Percentiles rank a stretch among this genome's conserved stretches.
These are phyloP conservation scores for Pseudocercospora crystallina DNA, from an alignment of 2,329 filamentous ascomycete genomes.

Conservation along the genomic window DNA sequence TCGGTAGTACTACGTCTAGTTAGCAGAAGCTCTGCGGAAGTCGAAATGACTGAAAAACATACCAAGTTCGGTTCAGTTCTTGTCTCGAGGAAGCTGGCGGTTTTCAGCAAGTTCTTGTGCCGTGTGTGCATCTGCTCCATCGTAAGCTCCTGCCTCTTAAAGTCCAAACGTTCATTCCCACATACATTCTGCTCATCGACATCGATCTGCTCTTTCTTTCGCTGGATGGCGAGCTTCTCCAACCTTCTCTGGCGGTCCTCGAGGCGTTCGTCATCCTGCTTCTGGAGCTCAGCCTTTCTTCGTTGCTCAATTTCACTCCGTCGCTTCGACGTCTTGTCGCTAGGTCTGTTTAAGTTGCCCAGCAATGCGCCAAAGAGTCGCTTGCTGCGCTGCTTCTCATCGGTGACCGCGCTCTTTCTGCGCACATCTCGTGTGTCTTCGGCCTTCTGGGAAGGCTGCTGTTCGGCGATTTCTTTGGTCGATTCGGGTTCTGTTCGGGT, in stretches of 20 bases:
- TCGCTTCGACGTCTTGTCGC: slow-evolving; percentile 65
- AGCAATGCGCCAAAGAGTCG: slow-evolving; percentile 71
- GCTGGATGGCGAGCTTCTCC: slow-evolving; percentile 50
- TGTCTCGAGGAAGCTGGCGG: slow-evolving; percentile 73
- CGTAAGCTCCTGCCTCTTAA: slow-evolving; percentile 2
- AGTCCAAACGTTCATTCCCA: background rate
- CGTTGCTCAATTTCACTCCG: slow-evolving; percentile 80
- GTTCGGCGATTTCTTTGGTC: background rate
- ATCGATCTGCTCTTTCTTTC: slow-evolving; percentile 68
- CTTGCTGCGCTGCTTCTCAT: slow-evolving; percentile 82
- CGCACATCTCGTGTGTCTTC: slow-evolving; percentile 16
- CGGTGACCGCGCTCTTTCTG: slow-evolving; percentile 37
- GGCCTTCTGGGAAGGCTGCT: slow-evolving; percentile 12
- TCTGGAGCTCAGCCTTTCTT: slow-evolving; percentile 65
- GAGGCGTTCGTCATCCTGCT: slow-evolving; percentile 70
- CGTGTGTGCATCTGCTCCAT: slow-evolving; percentile 71
- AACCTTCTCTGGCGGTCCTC: slow-evolving; percentile 65
- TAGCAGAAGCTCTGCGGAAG: background rate
- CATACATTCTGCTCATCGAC: slow-evolving; percentile 75
- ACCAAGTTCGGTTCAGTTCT: slow-evolving; percentile 71
- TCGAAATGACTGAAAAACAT: slow-evolving; percentile 40
- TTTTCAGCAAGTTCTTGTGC: slow-evolving; percentile 69
- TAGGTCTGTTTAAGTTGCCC: slow-evolving; percentile 41
- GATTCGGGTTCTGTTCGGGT: slow-evolving; percentile 1
- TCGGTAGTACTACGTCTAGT: slow-evolving; percentile 68